phyloP scores from a whole-genome alignment of 495 filamentous ascomycete species.

The Daldinia grandis region DNA sequence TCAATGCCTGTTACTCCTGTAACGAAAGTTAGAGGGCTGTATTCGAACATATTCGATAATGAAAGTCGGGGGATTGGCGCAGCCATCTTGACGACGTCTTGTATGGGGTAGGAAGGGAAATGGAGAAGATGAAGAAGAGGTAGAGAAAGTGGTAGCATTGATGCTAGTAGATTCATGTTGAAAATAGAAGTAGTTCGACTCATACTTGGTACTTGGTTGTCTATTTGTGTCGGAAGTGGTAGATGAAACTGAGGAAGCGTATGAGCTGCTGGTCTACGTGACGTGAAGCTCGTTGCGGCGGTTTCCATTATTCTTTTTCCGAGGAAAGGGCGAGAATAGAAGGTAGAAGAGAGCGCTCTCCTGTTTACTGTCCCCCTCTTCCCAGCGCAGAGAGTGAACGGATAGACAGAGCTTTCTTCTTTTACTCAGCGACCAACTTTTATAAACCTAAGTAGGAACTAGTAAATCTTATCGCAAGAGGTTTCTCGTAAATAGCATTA shows the following conservation, averaged over 20 bases:
- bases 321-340: not conserved
- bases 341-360: constrained; percentile 7
- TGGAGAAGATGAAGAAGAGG: not conserved
- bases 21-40: constrained; percentile 56
- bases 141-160: not conserved
- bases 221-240: constrained; percentile 38
- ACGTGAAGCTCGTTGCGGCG: constrained; percentile 42
- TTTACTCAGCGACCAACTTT: not conserved
- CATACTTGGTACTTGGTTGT: constrained; percentile 45
- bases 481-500: not conserved
- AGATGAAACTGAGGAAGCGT: constrained; percentile 45
- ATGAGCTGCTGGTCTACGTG: constrained; percentile 44
- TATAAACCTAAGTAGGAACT: not conserved
- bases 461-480: constrained; percentile 10
- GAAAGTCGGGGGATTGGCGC: not conserved
- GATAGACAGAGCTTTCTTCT: not conserved
- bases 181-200: constrained; percentile 17
- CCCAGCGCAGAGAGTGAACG: not conserved
- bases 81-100: not conserved
- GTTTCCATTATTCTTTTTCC: constrained; percentile 41
- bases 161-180: not conserved
- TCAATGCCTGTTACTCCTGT: constrained; percentile 63
- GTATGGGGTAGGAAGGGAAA: not conserved
- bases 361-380: not conserved
- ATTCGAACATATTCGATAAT: not conserved